Conservation (phyloP, 345 rosid genomes). For the Citrus unshiu region DNA sequence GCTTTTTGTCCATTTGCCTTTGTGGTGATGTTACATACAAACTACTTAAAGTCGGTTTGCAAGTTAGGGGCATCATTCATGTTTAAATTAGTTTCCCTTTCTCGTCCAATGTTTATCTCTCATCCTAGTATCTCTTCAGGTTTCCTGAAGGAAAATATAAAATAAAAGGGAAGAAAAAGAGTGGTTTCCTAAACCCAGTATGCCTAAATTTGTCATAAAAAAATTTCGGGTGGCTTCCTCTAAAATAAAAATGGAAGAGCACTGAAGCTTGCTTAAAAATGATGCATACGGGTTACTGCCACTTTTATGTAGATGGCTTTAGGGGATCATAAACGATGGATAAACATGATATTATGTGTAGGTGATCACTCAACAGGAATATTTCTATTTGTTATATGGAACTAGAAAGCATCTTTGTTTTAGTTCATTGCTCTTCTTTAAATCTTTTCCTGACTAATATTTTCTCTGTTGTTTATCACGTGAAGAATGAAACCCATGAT, state of each 20-base stretch:
- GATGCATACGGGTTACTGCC: neutral
- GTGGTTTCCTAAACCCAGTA: too few species aligned
- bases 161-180: too few species aligned
- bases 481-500: slow-evolving; percentile 78
- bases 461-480: slow-evolving; percentile 20
- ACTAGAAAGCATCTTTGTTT: slow-evolving; percentile 8
- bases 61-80: too few species aligned
- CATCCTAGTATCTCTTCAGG: too few species aligned
- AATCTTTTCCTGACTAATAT: slow-evolving; percentile 28
- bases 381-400: neutral
- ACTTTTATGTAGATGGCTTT: neutral
- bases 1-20: too few species aligned
- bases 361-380: neutral
- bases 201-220: too few species aligned
- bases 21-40: too few species aligned
- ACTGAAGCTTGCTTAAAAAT: neutral
- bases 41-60: too few species aligned
- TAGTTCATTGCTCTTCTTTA: slow-evolving; percentile 17
- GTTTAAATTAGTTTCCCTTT: too few species aligned
- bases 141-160: too few species aligned
- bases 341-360: neutral
- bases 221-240: too few species aligned
- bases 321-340: neutral
- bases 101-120: too few species aligned
- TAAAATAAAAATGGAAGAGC: neutral